Percentiles rank a stretch among this genome's conserved stretches.
Conservation (phyloP, 208 protist species). For the Leishmania major region DNA sequence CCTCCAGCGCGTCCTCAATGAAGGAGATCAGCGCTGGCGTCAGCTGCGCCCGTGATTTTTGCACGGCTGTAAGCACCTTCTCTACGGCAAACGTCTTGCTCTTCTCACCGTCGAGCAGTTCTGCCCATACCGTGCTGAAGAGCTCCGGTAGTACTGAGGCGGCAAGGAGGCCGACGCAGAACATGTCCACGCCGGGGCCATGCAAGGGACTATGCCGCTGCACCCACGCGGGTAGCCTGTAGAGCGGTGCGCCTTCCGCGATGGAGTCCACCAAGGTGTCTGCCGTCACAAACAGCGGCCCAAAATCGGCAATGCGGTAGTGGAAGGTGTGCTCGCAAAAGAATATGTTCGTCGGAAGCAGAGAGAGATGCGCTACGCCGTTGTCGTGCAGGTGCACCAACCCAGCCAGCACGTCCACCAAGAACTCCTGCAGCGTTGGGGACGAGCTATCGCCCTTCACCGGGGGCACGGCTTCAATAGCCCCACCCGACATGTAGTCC, state of each 20-base stretch:
- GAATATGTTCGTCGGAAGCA: slow-evolving; percentile 81
- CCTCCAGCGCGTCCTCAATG: slow-evolving; percentile 48
- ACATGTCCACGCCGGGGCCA: slow-evolving; percentile 54
- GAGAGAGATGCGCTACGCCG: slow-evolving; percentile 54
- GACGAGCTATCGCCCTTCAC: slow-evolving; percentile 17
- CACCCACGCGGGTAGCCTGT: slow-evolving; percentile 61
- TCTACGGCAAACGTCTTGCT: slow-evolving; percentile 27
- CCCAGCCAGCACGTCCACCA: slow-evolving; percentile 66
- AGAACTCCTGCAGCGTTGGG: slow-evolving; percentile 46
- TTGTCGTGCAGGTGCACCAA: slow-evolving; percentile 77
- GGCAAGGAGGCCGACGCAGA: slow-evolving; percentile 77
- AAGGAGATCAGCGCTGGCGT: slow-evolving; percentile 51
- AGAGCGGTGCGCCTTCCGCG: slow-evolving; percentile 35
- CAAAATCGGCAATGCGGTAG: slow-evolving; percentile 78
- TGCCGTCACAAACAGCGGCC: slow-evolving; percentile 63
- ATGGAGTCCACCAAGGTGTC: slow-evolving; percentile 47
- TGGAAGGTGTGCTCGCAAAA: slow-evolving; percentile 34
- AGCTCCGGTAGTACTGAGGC: slow-evolving; percentile 56
- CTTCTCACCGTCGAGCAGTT: slow-evolving; percentile 18
- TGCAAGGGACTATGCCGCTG: slow-evolving; percentile 26
- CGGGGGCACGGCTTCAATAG: slow-evolving; percentile 26
- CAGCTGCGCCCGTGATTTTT: slow-evolving; percentile 17
- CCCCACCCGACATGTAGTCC: slow-evolving; percentile 50
- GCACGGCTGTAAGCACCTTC: slow-evolving; percentile 36
- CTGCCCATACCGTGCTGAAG: slow-evolving; percentile 46